Evolutionary conservation across 345 rosid genomes (phyloP).

Genomic region (Eutrema yunnanense): DNA sequence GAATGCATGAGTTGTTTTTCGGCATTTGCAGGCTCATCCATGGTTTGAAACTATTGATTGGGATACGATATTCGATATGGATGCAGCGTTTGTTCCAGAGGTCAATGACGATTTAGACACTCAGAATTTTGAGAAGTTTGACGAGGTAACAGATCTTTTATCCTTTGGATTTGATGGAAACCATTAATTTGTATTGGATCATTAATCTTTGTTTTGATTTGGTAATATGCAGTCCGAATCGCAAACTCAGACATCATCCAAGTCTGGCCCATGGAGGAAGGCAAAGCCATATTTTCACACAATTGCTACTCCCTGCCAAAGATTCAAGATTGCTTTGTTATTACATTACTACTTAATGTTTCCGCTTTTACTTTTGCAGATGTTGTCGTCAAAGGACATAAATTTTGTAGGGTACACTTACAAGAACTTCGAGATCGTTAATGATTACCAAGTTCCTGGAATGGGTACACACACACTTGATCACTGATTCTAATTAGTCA

Average conservation of each 20-base stretch:
- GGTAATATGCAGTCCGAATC: conserved; percentile 38
- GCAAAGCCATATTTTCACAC: conserved; percentile 28
- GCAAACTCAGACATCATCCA: conserved; percentile 41
- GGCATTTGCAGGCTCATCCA: conserved; percentile 65
- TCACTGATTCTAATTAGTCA: neutral
- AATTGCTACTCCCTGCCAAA: neutral
- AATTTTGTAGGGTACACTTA: conserved; percentile 88
- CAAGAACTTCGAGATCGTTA: conserved; percentile 84
- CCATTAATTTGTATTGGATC: neutral
- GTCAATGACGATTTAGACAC: conserved; percentile 94
- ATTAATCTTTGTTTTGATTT: conserved; percentile 7
- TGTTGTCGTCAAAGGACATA: conserved; percentile 74
- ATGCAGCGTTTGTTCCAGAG: conserved; percentile 93
- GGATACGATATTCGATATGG: conserved; percentile 81
- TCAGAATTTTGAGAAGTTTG: conserved; percentile 94
- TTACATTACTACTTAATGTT: neutral
- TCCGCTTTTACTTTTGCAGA: conserved; percentile 36
- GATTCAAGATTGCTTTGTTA: neutral
- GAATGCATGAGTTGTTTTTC: neutral
- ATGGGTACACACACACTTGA: conserved; percentile 48
- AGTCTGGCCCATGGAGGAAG: conserved; percentile 87
- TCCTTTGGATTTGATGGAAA: neutral
- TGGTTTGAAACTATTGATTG: conserved; percentile 74
- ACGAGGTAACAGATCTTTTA: conserved; percentile 50
- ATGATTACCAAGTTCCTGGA: conserved; percentile 88